Evolutionary conservation across 495 filamentous ascomycete genomes (phyloP), one percentile per base, ranked within the genome.

Genomic region (Penicillium arizonense): DNA sequence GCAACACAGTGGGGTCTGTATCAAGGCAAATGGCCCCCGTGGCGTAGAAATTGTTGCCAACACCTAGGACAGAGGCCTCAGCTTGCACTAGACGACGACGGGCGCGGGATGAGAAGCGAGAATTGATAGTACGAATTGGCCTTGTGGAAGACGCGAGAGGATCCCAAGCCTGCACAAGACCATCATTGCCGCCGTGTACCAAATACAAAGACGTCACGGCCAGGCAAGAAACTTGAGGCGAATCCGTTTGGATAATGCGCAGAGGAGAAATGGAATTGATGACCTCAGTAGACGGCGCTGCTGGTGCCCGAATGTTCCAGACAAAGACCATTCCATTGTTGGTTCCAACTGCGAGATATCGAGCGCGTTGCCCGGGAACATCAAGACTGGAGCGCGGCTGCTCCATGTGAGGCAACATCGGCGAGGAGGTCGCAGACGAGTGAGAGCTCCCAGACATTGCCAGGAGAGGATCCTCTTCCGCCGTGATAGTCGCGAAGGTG

Each of bases 131-230:
- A 18, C 91, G 85, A 53, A 97, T 82, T 0, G 93, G 91, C 21
- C 84, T 81, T 9, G 81, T 73, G 5, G 80, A 87, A 0, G 94
- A 97, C 2, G 87, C 90, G 21, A 98, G 72, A 18, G 89, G 91
- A 75, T 98, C 94, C 95, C 95, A 98, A 5, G 90, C 89, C 63
- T 97, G 94, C 7, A 97, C 92, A 7, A 97, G 82, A 9, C 94
- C 93, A 67, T 98, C 94, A 57, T 89, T 96, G 38, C 94, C 94
- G 24, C 94, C 94, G 67, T 96, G 90, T 2, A 97, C 87, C 23
- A 98, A 69, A 61, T 93, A 91, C 7, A 97, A 77, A 10, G 91
- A 90, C 2, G 91, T 89, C 18, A 96, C 65, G 5, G 87, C 94
- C n/a, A 98, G 69, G 57, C 83, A 90, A 9, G 93, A 87, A 10